A percentile compares a stretch with the other conserved stretches of the same genome.
These are phyloP conservation scores for Hypoxylon lienhwacheense DNA, from an alignment of 495 filamentous ascomycete genomes.

Conservation along the genomic window DNA sequence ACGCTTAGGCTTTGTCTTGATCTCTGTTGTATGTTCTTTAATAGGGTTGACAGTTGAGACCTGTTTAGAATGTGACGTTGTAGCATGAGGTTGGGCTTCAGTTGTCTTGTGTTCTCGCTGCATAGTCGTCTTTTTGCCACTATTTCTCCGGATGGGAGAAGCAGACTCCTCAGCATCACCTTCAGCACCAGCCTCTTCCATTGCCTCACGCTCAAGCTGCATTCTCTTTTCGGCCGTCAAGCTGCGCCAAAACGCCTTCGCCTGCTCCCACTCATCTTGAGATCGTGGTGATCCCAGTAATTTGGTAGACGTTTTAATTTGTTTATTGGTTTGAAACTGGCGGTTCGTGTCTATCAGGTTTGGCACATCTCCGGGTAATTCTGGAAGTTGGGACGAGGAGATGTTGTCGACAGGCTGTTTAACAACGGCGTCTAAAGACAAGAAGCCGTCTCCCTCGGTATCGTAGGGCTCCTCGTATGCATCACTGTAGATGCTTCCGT, in stretches of 20 bases:
- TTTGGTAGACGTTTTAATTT: not conserved
- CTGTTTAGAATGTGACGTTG: conserved; percentile 3
- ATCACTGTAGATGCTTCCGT: conserved; percentile 79
- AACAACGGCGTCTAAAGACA: conserved; percentile 82
- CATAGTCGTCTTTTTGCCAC: conserved; percentile 19
- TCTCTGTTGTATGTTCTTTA: conserved; percentile 36
- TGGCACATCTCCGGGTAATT: conserved; percentile 3
- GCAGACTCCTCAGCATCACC: conserved; percentile 46
- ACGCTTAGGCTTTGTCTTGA: conserved; percentile 39
- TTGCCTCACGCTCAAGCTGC: conserved; percentile 59
- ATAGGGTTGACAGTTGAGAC: conserved; percentile 21
- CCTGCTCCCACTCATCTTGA: conserved; percentile 59
- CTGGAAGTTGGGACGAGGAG: conserved; percentile 10
- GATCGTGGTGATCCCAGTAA: conserved; percentile 1
- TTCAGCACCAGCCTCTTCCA: conserved; percentile 51
- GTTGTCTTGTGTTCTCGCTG: conserved; percentile 16
- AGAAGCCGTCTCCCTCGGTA: conserved; percentile 70
- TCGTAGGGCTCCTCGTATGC: conserved; percentile 77
- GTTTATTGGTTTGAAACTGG: not conserved
- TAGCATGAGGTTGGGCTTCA: not conserved
- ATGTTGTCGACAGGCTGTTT: conserved; percentile 54
- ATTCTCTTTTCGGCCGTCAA: conserved; percentile 60
- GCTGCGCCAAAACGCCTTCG: conserved; percentile 65
- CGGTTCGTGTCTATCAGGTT: not conserved
- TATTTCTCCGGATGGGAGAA: conserved; percentile 31